Evolutionary conservation across 148 eudicot species (phyloP).

Genomic region (Linanthus parryae): DNA sequence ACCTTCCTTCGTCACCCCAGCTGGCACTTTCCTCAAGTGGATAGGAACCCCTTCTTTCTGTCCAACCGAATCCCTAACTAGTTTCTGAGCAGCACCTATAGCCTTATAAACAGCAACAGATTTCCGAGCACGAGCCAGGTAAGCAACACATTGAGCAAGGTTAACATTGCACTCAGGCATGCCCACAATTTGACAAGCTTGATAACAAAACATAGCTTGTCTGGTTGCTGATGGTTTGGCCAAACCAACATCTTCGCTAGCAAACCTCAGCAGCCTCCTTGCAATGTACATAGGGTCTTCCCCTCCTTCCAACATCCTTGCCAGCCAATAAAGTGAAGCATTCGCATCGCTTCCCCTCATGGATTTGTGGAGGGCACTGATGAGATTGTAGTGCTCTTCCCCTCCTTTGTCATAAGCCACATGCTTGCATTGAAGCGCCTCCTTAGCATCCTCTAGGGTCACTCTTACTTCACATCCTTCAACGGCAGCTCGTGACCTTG

Average conservation of each 20-base stretch:
- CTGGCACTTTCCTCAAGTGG: conserved; percentile 78
- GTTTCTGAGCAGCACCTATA: conserved; percentile 41
- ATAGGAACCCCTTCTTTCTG: conserved; percentile 80
- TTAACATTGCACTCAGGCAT: conserved; percentile 82
- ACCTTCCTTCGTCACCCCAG: conserved; percentile 69
- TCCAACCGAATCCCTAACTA: conserved; percentile 64
- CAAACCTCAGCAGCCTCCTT: conserved; percentile 61
- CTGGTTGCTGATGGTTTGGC: conserved; percentile 57
- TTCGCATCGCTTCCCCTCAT: conserved; percentile 82
- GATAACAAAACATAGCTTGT: conserved; percentile 75
- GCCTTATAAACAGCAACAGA: conserved; percentile 57
- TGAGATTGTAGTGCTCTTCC: conserved; percentile 79
- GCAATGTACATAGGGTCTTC: conserved; percentile 79
- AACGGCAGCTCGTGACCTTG: conserved; percentile 16
- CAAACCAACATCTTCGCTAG: conserved; percentile 77
- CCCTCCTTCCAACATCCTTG: conserved; percentile 83
- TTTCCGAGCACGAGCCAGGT: conserved; percentile 69
- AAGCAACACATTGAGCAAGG: conserved; percentile 70
- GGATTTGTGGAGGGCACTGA: conserved; percentile 75
- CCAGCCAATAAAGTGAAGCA: conserved; percentile 79
- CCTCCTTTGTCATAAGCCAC: conserved; percentile 65
- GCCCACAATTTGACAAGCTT: conserved; percentile 71
- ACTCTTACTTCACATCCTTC: conserved; percentile 9
- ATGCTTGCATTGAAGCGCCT: conserved; percentile 75
- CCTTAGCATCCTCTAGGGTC: conserved; percentile 45